These are phyloP conservation scores for Omphalotus guepiniiformis DNA, from an alignment of 768 basidiomycete species.

Conservation along the genomic window DNA sequence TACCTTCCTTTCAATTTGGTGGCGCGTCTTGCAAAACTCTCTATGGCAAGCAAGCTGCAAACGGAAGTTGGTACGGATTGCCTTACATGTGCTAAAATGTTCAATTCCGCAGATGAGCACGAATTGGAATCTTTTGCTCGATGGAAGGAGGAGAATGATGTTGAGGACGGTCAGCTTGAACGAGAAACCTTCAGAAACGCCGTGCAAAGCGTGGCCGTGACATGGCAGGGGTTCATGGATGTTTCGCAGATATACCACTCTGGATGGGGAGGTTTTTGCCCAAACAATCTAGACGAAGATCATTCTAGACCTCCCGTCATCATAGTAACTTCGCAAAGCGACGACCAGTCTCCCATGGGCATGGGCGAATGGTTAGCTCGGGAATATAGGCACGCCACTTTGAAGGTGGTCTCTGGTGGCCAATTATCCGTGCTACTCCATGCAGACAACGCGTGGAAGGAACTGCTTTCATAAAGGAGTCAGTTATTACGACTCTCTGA, in stretches of 20 bases:
- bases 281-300: slow-evolving; percentile 38
- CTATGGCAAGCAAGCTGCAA: slow-evolving; percentile 31
- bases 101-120: slow-evolving; percentile 33
- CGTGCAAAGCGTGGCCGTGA: slow-evolving; percentile 41
- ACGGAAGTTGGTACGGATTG: slow-evolving; percentile 36
- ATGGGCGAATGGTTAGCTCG: slow-evolving; percentile 49
- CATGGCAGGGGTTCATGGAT: slow-evolving; percentile 52
- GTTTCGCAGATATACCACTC: slow-evolving; percentile 38
- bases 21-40: slow-evolving; percentile 25
- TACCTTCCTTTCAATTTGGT: slow-evolving; percentile 38
- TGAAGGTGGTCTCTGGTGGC: slow-evolving; percentile 42
- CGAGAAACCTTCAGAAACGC: slow-evolving; percentile 36
- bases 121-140: slow-evolving; percentile 27
- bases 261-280: slow-evolving; percentile 46
- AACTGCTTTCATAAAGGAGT: slow-evolving; percentile 7
- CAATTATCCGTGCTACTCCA: slow-evolving; percentile 44
- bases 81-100: slow-evolving; percentile 33
- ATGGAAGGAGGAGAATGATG: slow-evolving; percentile 38
- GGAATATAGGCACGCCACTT: slow-evolving; percentile 38
- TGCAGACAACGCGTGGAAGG: slow-evolving; percentile 42
- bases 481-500: too few species aligned
- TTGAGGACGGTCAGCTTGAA: slow-evolving; percentile 41
- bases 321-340: slow-evolving; percentile 38
- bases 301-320: slow-evolving; percentile 42
- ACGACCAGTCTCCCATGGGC: slow-evolving; percentile 34